A percentile compares a stretch with the other conserved stretches of the same genome.
Conservation (phyloP, 805 yeast genomes). For the Pichia eremophila region DNA sequence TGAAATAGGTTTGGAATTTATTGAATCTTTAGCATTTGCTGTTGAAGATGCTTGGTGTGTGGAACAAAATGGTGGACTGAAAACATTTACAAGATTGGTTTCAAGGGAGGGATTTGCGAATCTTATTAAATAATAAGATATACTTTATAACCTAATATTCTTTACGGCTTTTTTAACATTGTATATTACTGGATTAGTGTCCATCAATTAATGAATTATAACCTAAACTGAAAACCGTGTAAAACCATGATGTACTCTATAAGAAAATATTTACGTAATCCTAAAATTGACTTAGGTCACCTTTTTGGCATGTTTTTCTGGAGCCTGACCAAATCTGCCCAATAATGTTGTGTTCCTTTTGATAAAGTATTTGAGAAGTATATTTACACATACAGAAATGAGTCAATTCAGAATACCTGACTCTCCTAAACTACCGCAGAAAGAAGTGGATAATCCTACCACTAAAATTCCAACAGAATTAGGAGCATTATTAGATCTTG, state of each 20-base stretch:
- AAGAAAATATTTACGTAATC: no score
- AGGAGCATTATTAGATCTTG: slow-evolving; percentile 7
- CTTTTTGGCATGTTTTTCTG: no score
- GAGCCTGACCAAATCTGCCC: no score
- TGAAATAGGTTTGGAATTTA: slow-evolving; percentile 8
- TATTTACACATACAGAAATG: neutral
- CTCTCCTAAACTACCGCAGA: neutral
- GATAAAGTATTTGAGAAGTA: no score
- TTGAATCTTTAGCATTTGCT: slow-evolving; percentile 12
- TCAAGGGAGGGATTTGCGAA: slow-evolving; percentile 11
- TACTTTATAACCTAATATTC: no score
- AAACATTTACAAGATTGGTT: slow-evolving; percentile 14
- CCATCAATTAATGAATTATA: no score
- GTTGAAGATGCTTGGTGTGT: slow-evolving; percentile 24
- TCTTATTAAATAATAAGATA: neutral
- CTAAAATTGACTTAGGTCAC: no score
- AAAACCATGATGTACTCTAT: no score
- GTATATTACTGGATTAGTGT: neutral
- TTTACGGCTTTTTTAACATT: no score
- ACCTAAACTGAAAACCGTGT: no score
- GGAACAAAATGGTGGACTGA: slow-evolving; percentile 14
- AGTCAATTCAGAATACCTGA: neutral
- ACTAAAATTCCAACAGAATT: slow-evolving; percentile 6
- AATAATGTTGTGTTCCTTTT: no score
- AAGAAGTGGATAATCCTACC: slow-evolving; percentile 1